A percentile compares a stretch with the other conserved stretches of the same genome.
Evolutionary conservation across 2,329 filamentous ascomycete species (phyloP).

Genomic region (Aspergillus alliaceus): DNA sequence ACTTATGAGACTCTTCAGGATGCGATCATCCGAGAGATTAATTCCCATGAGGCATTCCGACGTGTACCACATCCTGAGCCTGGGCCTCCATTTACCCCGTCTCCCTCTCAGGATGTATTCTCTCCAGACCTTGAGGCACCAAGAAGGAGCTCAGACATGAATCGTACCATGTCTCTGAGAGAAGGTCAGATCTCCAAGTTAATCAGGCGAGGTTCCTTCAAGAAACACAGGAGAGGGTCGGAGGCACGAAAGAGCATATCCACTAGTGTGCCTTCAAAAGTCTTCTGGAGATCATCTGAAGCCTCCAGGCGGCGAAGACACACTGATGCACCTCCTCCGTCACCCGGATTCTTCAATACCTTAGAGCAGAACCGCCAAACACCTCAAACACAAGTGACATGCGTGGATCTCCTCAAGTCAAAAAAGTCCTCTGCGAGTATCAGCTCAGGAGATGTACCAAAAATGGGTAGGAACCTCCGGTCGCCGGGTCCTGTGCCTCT

Average conservation of each 20-base stretch:
- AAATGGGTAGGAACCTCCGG: constrained; percentile 9
- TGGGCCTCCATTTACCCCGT: constrained; percentile 37
- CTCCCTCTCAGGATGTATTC: constrained; percentile 24
- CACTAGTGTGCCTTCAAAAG: constrained; percentile 23
- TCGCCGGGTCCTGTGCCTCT: constrained; percentile 10
- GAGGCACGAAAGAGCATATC: constrained; percentile 33
- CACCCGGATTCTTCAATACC: constrained; percentile 28
- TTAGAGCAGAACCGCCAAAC: constrained; percentile 11
- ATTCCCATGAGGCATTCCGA: constrained; percentile 45
- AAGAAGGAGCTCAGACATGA: constrained; percentile 15
- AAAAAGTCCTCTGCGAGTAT: constrained; percentile 14
- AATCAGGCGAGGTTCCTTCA: constrained; percentile 33
- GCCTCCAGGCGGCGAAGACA: constrained; percentile 35
- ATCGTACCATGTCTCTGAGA: constrained; percentile 28
- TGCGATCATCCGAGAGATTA: constrained; percentile 45
- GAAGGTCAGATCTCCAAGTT: constrained; percentile 33
- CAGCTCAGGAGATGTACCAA: constrained; percentile 1
- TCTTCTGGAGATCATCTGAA: constrained; percentile 19
- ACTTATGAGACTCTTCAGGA: constrained; percentile 45
- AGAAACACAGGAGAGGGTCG: constrained; percentile 25
- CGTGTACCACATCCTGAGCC: constrained; percentile 30
- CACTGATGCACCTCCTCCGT: constrained; percentile 42
- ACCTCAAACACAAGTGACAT: constrained; percentile 24
- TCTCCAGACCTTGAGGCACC: constrained; percentile 12
- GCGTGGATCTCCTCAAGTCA: constrained; percentile 30